Percentiles rank a stretch among this genome's conserved stretches.
Conservation (phyloP, 1,284 basidiomycete species). For the Marasmius tenuissimus region DNA sequence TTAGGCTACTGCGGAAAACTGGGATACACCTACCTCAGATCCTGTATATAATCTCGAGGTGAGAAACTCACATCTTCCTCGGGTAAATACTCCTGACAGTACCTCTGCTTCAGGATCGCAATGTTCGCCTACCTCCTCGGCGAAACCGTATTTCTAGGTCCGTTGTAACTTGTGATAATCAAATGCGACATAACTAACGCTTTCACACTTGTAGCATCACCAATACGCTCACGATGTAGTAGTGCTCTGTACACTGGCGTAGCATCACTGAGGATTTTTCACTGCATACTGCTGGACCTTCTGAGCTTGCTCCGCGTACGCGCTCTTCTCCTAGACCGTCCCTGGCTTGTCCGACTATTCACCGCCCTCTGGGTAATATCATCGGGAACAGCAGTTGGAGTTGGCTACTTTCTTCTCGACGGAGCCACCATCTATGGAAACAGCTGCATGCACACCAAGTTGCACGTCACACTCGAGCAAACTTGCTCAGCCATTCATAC, state of each 20-base stretch:
- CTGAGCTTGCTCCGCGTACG: neutral
- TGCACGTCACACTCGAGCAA: neutral
- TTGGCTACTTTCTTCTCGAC: neutral
- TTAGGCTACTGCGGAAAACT: neutral
- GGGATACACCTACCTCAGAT: neutral
- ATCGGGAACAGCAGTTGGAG: neutral
- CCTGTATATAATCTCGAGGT: neutral
- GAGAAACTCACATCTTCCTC: neutral
- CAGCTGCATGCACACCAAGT: neutral
- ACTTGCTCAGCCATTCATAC: neutral
- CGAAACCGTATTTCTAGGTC: too few species aligned
- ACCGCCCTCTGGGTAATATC: neutral
- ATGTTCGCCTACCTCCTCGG: too few species aligned
- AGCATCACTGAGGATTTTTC: neutral
- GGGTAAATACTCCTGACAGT: neutral
- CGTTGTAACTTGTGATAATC: too few species aligned
- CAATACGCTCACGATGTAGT: neutral
- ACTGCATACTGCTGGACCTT: neutral
- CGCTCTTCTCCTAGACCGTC: neutral
- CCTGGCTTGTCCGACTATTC: neutral
- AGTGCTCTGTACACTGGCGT: neutral
- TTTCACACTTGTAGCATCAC: neutral
- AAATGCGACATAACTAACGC: too few species aligned
- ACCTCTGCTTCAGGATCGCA: neutral
- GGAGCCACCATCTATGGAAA: neutral